These are phyloP conservation scores for Candida chilensis DNA, from an alignment of 805 yeast genomes.

Conservation along the genomic window DNA sequence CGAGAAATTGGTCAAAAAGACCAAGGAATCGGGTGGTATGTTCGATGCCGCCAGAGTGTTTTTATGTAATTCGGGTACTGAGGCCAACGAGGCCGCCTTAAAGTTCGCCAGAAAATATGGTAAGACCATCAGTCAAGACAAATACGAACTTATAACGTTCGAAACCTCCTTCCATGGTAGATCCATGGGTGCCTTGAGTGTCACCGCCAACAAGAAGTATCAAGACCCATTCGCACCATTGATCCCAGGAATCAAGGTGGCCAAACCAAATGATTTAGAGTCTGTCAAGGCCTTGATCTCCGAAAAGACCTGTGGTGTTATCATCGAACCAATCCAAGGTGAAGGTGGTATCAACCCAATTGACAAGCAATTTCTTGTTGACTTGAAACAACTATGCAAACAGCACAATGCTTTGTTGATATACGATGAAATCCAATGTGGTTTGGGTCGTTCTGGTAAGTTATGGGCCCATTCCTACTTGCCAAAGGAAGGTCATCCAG, in stretches of 20 bases:
- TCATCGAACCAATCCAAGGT: constrained; percentile 96
- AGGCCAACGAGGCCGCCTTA: constrained; percentile 51
- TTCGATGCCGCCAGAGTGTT: constrained; percentile 66
- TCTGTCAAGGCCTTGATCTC: constrained; percentile 48
- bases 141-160: constrained; percentile 79
- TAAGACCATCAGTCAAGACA: constrained; percentile 38
- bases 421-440: constrained; percentile 96
- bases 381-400: constrained; percentile 58
- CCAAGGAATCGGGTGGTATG: constrained; percentile 74
- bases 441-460: constrained; percentile 85
- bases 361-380: constrained; percentile 51
- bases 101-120: constrained; percentile 76
- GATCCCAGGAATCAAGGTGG: constrained; percentile 80
- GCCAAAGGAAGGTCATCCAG: constrained; percentile 84
- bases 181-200: constrained; percentile 86
- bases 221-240: constrained; percentile 87
- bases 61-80: constrained; percentile 51
- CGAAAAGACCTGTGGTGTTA: constrained; percentile 79
- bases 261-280: constrained; percentile 49
- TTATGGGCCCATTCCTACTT: constrained; percentile 85
- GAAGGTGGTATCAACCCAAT: constrained; percentile 90
- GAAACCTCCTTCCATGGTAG: constrained; percentile 92
- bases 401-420: constrained; percentile 69
- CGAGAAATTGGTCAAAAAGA: constrained; percentile 58
- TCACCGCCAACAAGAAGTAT: constrained; percentile 88